phyloP scores from a whole-genome alignment of 345 rosid genomes.

The Dipteronia sinensis region DNA sequence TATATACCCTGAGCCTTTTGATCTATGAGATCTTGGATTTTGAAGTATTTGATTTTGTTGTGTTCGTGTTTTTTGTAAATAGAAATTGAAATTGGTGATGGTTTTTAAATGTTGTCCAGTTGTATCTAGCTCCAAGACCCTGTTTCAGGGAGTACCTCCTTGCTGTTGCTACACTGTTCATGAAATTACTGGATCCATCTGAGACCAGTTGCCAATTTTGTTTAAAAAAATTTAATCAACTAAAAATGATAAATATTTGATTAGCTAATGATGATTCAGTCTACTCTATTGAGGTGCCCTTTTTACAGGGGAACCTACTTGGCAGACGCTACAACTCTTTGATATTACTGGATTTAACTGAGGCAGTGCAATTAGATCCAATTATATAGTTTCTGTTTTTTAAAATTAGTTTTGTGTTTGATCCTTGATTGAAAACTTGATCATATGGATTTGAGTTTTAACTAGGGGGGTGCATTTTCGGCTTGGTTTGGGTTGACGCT shows the following conservation, averaged over 20 bases:
- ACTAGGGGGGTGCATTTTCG: no score
- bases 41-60: no score
- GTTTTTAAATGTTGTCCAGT: background rate
- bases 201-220: background rate
- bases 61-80: background rate
- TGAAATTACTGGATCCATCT: background rate
- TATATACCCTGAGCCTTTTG: no score
- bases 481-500: no score
- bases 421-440: conserved; percentile 32
- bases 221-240: no score
- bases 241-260: background rate
- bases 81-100: background rate
- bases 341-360: conserved; percentile 46
- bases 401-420: background rate
- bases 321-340: conserved; percentile 40
- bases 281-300: conserved; percentile 54
- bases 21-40: no score
- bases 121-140: background rate
- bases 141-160: conserved; percentile 11
- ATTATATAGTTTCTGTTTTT: background rate
- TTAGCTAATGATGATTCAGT: conserved; percentile 44
- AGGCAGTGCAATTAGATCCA: conserved; percentile 26
- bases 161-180: background rate
- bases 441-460: no score
- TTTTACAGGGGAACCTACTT: conserved; percentile 57